These are phyloP conservation scores for Cyberlindnera petersonii DNA, from an alignment of 805 yeast species.

Conservation along the genomic window DNA sequence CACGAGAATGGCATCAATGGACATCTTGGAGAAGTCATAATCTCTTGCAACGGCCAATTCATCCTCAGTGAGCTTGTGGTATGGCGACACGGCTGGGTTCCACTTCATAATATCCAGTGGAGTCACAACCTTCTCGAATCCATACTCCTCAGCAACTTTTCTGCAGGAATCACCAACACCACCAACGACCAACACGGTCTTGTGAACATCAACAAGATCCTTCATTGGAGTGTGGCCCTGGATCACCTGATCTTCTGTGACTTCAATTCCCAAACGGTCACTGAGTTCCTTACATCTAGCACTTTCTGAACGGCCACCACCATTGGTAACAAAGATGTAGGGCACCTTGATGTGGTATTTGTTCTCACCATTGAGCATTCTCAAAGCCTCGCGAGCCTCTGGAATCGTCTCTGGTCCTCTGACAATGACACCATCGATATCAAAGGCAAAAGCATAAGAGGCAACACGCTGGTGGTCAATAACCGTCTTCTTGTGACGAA, in stretches of 20 bases:
- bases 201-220: conserved; percentile 62
- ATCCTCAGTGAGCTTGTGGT: conserved; percentile 72
- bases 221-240: conserved; percentile 96
- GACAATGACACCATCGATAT: conserved; percentile 87
- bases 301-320: conserved; percentile 83
- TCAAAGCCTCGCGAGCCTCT: conserved; percentile 69
- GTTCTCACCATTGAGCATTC: conserved; percentile 72
- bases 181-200: conserved; percentile 82
- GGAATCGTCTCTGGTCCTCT: conserved; percentile 84
- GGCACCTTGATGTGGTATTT: conserved; percentile 76
- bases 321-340: conserved; percentile 82
- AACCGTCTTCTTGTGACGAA: conserved; percentile 43
- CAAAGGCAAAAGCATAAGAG: conserved; percentile 86
- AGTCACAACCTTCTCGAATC: conserved; percentile 76
- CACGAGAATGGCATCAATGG: conserved; percentile 78
- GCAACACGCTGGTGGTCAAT: conserved; percentile 73
- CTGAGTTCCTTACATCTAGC: conserved; percentile 70
- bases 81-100: conserved; percentile 85
- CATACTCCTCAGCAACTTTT: conserved; percentile 77
- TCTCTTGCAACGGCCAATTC: conserved; percentile 49
- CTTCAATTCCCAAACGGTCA: conserved; percentile 52
- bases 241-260: conserved; percentile 75
- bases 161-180: conserved; percentile 85
- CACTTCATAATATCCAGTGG: conserved; percentile 81
- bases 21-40: conserved; percentile 62